Conservation (phyloP, 192 early-diverging fungal species). For the Coemansia sp. region DNA sequence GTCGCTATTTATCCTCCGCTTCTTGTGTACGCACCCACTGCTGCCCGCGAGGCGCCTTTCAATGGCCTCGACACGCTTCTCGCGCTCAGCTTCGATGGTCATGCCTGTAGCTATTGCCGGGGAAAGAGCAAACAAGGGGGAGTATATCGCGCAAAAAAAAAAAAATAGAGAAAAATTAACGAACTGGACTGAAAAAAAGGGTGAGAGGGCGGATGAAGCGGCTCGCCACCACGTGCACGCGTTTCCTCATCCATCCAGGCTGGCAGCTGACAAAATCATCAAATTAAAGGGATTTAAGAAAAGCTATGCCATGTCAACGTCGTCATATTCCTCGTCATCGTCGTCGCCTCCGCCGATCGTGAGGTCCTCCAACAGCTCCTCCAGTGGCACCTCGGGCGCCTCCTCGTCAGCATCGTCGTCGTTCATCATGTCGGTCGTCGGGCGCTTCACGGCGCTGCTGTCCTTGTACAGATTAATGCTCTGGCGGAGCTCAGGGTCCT, state of each 20-base stretch:
- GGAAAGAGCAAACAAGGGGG: not conserved
- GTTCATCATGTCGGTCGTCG: conserved; percentile 37
- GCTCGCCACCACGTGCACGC: no score
- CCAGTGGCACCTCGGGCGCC: conserved; percentile 91
- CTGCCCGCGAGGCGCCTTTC: conserved; percentile 22
- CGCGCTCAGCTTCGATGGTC: conserved; percentile 23
- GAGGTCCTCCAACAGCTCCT: conserved; percentile 94
- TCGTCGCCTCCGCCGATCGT: conserved; percentile 69
- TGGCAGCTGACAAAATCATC: not conserved
- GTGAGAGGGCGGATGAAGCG: no score
- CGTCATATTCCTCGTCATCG: conserved; percentile 32
- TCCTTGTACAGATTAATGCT: conserved; percentile 94
- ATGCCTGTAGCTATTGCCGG: not conserved
- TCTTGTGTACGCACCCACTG: conserved; percentile 7
- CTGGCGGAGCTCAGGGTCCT: conserved; percentile 94
- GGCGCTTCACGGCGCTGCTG: not conserved
- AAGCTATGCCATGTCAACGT: conserved; percentile 26
- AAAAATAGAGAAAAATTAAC: not conserved
- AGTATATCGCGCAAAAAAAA: not conserved
- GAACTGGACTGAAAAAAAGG: no score
- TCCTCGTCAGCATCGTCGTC: conserved; percentile 63
- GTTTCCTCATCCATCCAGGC: no score
- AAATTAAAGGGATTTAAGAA: not conserved
- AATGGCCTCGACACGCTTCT: conserved; percentile 25
- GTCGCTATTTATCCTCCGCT: not conserved